Percentiles rank a stretch among this genome's conserved stretches.
Evolutionary conservation across 306 rosid genomes (phyloP).

Genomic region (Dryas alaskensis): DNA sequence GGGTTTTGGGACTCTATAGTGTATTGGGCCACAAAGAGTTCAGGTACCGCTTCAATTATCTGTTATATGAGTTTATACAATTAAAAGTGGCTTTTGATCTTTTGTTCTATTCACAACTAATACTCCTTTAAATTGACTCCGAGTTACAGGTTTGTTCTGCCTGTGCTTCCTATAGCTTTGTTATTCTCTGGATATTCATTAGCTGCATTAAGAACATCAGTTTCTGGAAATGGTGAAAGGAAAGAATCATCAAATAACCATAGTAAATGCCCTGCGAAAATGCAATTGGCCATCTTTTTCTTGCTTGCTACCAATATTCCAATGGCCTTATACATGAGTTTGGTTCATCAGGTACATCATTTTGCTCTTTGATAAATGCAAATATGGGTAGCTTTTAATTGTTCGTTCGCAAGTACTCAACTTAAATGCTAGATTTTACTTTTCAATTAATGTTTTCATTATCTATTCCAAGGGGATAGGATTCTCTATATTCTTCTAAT

Average conservation of each 20-base stretch:
- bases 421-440: neutral
- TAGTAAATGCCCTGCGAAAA: conserved; percentile 44
- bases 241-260: conserved; percentile 31
- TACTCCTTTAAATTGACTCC: conserved; percentile 16
- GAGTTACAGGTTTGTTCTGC: conserved; percentile 78
- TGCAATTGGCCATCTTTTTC: conserved; percentile 50
- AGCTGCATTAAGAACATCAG: conserved; percentile 46
- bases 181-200: conserved; percentile 81
- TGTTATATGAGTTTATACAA: conserved; percentile 7
- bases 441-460: neutral
- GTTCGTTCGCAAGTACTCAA: neutral
- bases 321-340: conserved; percentile 92
- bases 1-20: conserved; percentile 85
- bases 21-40: conserved; percentile 92
- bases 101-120: conserved; percentile 22
- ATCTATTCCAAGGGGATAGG: too few relatives aligned
- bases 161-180: conserved; percentile 89
- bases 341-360: conserved; percentile 86
- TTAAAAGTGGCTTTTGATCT: conserved; percentile 13
- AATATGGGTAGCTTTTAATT: conserved; percentile 3
- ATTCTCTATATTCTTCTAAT: neutral
- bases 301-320: conserved; percentile 87
- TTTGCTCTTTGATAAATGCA: conserved; percentile 2
- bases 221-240: conserved; percentile 32
- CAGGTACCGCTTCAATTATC: conserved; percentile 49